A percentile compares a stretch with the other conserved stretches of the same genome.
These are phyloP conservation scores for Musa beccarii DNA, from an alignment of 176 grass and related monocot genomes.

Conservation along the genomic window DNA sequence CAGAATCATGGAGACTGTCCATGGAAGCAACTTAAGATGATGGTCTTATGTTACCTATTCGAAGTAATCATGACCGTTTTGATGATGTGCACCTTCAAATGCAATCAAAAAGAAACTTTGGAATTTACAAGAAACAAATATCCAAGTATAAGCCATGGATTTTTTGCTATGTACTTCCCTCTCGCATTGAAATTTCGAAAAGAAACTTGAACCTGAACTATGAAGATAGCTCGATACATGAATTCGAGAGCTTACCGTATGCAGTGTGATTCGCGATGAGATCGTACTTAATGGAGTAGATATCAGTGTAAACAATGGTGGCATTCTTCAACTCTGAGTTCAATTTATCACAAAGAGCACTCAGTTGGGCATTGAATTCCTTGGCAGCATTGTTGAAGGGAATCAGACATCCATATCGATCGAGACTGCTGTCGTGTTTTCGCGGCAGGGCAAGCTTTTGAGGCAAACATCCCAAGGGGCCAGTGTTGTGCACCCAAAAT, in stretches of 20 bases:
- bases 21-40: too few relatives aligned
- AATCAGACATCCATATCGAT: slow-evolving; percentile 61
- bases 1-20: background rate
- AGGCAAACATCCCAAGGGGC: slow-evolving; percentile 74
- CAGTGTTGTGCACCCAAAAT: slow-evolving; percentile 72
- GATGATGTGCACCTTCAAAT: background rate
- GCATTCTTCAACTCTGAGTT: slow-evolving; percentile 42
- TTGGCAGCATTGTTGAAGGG: slow-evolving; percentile 64
- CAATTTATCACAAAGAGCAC: slow-evolving; percentile 43
- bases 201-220: too few relatives aligned
- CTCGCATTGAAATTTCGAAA: too few relatives aligned
- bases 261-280: slow-evolving; percentile 58
- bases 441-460: slow-evolving; percentile 61
- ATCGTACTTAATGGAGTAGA: slow-evolving; percentile 73
- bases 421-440: slow-evolving; percentile 41
- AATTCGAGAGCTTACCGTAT: slow-evolving; percentile 36
- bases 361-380: slow-evolving; percentile 47
- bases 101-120: background rate
- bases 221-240: too few relatives aligned
- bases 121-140: background rate
- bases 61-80: background rate
- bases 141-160: too few relatives aligned
- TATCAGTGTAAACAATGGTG: slow-evolving; percentile 54
- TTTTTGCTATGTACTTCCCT: too few relatives aligned
- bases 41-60: too few relatives aligned